Evolutionary conservation across 1,139 yeast species (phyloP).

Genomic region (Saccharomyces pastorianus): DNA sequence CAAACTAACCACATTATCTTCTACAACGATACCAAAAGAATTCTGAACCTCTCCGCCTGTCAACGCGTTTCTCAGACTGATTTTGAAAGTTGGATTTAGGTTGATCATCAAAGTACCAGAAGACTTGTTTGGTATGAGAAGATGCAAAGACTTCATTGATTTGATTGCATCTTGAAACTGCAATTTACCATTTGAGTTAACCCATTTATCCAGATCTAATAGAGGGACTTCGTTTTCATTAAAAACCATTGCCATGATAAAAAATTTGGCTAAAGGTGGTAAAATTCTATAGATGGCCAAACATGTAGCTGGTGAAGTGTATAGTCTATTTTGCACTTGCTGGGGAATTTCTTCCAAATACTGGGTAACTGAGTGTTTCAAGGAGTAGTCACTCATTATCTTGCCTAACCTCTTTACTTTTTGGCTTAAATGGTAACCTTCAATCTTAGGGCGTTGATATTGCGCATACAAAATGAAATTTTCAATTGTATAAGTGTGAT

Average conservation of each 20-base stretch:
- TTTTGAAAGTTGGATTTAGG: constrained; percentile 65
- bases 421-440: background rate
- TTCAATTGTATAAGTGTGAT: background rate
- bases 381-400: constrained; percentile 37
- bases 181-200: constrained; percentile 44
- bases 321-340: constrained; percentile 69
- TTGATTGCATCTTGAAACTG: constrained; percentile 68
- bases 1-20: constrained; percentile 42
- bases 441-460: background rate
- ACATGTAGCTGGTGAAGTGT: constrained; percentile 85
- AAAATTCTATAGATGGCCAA: constrained; percentile 79
- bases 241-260: constrained; percentile 80
- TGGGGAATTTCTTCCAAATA: constrained; percentile 86
- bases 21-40: constrained; percentile 48
- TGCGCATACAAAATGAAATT: too few relatives aligned
- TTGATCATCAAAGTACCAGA: constrained; percentile 32
- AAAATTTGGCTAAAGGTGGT: constrained; percentile 83
- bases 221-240: constrained; percentile 65
- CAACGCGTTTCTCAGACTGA: constrained; percentile 70
- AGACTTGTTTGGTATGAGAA: constrained; percentile 49
- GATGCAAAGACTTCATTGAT: constrained; percentile 65
- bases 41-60: constrained; percentile 57
- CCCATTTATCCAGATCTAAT: constrained; percentile 68
- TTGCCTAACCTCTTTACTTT: background rate
- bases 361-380: constrained; percentile 76